Evolutionary conservation across 176 grass and related monocot species (phyloP), one percentile per base, ranked within the genome.

Genomic region (Guadua angustifolia): DNA sequence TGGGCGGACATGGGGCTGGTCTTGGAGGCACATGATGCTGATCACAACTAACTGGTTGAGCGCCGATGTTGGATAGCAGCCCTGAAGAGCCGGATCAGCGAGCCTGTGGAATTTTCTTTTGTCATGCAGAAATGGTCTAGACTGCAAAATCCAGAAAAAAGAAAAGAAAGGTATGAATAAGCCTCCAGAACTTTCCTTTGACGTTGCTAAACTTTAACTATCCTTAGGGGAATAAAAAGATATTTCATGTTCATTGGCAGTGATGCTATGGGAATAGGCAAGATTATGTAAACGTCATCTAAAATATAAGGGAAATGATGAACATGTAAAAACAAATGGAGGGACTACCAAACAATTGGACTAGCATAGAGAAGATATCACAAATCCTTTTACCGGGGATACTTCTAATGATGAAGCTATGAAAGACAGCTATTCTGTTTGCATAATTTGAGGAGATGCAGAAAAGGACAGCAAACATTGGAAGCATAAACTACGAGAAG

Each of bases 1-100:
- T 11, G 97, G 97, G 38, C 97, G 93, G 80, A 99, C 89, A 52
- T 89, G 97, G 18, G 93, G 78, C 56, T 99, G 93, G 18, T 95
- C 93, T 79, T 99, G 97, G 47, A 99, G 97, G 81, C 97, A 99
- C 91, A 95, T 99, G 21, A 89, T 89, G 79, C 84, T 82, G 52
- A 99, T 90, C 46, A 92, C 89, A 14, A 92, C 88, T 13, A 99
- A 32, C 71, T 99, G 97, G 80, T 99, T 87, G 75, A 99, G 91
- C 9, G 97, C 86, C 6, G 69, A 78, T n/a, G 75, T 50, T 4
- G 97, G 93, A 71, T 90, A 99, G 69, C 69, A 62, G 21, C 91
- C 91, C 25, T 85, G 73, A 35, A 99, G 88, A 64, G 82, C 52
- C 0, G 93, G 93, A 73, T 99, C 93, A 18, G 91, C 97, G n/a